Evolutionary conservation across 495 filamentous ascomycete species (phyloP), one percentile per base, ranked within the genome.

Genomic region (Penicillium psychrofluorescens): DNA sequence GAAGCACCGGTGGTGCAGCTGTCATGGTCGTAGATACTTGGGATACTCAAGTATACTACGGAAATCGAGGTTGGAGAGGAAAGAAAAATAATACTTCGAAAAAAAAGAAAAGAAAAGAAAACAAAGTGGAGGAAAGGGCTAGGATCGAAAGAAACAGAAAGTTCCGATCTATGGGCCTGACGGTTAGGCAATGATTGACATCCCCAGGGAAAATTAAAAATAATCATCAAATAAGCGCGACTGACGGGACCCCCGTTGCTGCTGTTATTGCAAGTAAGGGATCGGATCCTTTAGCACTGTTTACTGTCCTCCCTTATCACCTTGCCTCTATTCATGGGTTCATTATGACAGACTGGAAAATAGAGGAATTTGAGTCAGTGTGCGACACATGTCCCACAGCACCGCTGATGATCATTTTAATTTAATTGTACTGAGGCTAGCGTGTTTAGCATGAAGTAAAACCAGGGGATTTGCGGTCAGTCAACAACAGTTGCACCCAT

Each of bases 1-100:
- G 64, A 37, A 62, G 51, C 53, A 68, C 66, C 30, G 64, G 65
- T 31, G 66, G 61, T 41, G 67, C 66, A 53, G 67, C 57, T 46
- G 67, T 66, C 67, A 73, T 71, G 50, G 36, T 29, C 3, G 32
- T 22, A 22, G 22, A 22, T 22, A 4, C 22, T 22, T 22, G 22
- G 22, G 22, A 22, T 22, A 22, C 4, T 29, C 7, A 38, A 14
- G 36, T 36, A 32, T 16, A 29, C 34, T 30, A 39, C 11, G 27
- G 32, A 28, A 41, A 44, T 33, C 40, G 14, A 28, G 37, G 41
- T 9, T 16, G 38, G 46, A 45, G 15, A 12, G 48, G 36, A 38
- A 44, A 43, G 40, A 40, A 33, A 45, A 40, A 40, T 42, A 42
- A 41, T 13, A 32, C 36, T 33, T 29, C 28, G 47, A 52, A 31